Conservation (phyloP, 305 asterid species). For the Fraxinus paxiana region DNA sequence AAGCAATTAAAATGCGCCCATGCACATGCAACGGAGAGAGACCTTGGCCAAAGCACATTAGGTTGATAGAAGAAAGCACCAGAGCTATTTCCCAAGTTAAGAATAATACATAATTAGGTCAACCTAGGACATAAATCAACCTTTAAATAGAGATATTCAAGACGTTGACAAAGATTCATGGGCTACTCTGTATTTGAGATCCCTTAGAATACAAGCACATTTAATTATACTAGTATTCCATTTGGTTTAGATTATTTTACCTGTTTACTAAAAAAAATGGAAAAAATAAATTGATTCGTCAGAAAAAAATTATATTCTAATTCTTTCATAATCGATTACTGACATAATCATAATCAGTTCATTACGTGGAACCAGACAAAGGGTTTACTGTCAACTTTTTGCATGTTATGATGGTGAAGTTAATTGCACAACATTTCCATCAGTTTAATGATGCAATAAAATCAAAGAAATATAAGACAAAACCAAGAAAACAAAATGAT, state of each 20-base stretch:
- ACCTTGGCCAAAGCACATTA: not conserved
- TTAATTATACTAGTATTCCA: not conserved
- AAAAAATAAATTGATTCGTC: not conserved
- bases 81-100: not conserved
- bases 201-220: not conserved
- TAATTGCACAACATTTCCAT: not conserved
- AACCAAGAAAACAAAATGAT: not conserved
- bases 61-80: conserved; percentile 2
- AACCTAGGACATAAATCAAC: not conserved
- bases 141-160: not conserved
- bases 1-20: not conserved
- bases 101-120: conserved; percentile 12
- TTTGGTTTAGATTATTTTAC: not conserved
- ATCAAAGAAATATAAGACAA: not conserved
- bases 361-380: not conserved
- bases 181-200: conserved; percentile 1
- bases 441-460: not conserved
- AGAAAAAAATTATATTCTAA: not conserved
- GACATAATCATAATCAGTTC: not conserved
- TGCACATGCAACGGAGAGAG: not conserved
- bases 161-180: not conserved
- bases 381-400: not conserved
- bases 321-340: not conserved
- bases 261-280: not conserved
- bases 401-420: not conserved